A percentile compares a stretch with the other conserved stretches of the same genome.
Evolutionary conservation across 2,329 filamentous ascomycete species (phyloP).

Genomic region (Penicillium sp.): DNA sequence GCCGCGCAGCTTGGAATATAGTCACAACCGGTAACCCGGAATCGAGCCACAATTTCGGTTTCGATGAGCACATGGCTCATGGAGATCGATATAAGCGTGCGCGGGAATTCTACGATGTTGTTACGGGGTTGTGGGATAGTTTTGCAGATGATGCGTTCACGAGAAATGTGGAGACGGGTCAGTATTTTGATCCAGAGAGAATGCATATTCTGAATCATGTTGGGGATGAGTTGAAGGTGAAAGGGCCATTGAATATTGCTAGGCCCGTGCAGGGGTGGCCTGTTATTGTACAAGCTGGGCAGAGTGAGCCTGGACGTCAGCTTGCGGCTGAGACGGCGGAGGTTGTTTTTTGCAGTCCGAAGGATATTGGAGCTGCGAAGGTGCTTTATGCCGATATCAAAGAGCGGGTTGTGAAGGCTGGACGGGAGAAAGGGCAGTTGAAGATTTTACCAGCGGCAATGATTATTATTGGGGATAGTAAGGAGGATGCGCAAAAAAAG

Average conservation of each 20-base stretch:
- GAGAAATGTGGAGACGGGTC: constrained; percentile 49
- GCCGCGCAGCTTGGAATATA: constrained; percentile 56
- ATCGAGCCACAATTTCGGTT: constrained; percentile 53
- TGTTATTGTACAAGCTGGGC: constrained; percentile 56
- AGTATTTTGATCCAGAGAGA: constrained; percentile 53
- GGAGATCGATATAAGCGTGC: constrained; percentile 53
- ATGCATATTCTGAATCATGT: constrained; percentile 55
- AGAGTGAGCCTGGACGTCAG: constrained; percentile 54
- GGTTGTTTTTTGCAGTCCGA: constrained; percentile 53
- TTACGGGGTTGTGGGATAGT: constrained; percentile 55
- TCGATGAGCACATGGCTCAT: constrained; percentile 52
- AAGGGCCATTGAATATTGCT: constrained; percentile 54
- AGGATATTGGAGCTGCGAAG: constrained; percentile 48
- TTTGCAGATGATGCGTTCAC: constrained; percentile 58
- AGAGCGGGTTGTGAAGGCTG: constrained; percentile 45
- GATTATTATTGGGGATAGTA: constrained; percentile 51
- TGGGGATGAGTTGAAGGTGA: constrained; percentile 49
- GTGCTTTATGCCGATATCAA: constrained; percentile 55
- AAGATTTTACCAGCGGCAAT: constrained; percentile 56
- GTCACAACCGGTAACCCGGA: constrained; percentile 56
- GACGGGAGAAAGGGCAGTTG: constrained; percentile 48
- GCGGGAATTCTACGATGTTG: constrained; percentile 55
- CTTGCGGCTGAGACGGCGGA: constrained; percentile 56
- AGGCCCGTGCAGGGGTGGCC: constrained; percentile 56
- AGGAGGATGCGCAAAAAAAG: constrained; percentile 52